Percentiles rank a stretch among this genome's conserved stretches.
Conservation (phyloP, 2,329 filamentous ascomycete species). For the Fusarium sp. region DNA sequence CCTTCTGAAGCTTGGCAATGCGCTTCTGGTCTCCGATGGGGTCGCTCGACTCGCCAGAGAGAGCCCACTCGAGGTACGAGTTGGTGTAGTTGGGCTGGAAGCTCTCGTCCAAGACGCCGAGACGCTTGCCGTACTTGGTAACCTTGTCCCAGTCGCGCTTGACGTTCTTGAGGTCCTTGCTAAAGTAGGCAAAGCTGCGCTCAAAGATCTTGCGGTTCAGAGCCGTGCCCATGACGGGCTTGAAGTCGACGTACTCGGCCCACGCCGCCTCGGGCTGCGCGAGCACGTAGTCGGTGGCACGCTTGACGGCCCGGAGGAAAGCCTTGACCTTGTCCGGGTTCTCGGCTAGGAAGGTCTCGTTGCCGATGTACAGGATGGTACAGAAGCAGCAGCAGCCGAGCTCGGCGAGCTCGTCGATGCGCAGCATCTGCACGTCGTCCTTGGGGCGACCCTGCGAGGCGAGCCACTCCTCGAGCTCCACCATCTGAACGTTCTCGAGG, state of each 20-base stretch:
- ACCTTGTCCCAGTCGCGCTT: slow-evolving; percentile 81
- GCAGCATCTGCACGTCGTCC: slow-evolving; percentile 81
- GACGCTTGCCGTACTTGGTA: slow-evolving; percentile 79
- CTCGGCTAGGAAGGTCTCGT: slow-evolving; percentile 75
- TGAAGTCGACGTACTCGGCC: slow-evolving; percentile 77
- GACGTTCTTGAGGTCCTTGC: slow-evolving; percentile 80
- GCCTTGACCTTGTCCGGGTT: slow-evolving; percentile 74
- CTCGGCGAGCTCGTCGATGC: slow-evolving; percentile 83
- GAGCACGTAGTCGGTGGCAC: slow-evolving; percentile 79
- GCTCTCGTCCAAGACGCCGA: slow-evolving; percentile 71
- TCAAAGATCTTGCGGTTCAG: slow-evolving; percentile 85
- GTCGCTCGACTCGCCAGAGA: slow-evolving; percentile 74
- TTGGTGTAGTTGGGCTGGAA: slow-evolving; percentile 84
- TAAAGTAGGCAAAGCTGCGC: slow-evolving; percentile 82
- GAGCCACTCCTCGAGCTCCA: slow-evolving; percentile 83
- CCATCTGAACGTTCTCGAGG: slow-evolving; percentile 86
- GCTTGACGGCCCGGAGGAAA: slow-evolving; percentile 80
- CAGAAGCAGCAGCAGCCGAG: slow-evolving; percentile 89
- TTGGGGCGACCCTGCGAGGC: slow-evolving; percentile 70
- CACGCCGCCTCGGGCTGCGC: slow-evolving; percentile 72
- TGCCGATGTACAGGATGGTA: slow-evolving; percentile 83
- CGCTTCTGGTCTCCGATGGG: slow-evolving; percentile 80
- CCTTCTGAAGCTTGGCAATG: slow-evolving; percentile 76
- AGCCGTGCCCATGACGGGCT: slow-evolving; percentile 74
- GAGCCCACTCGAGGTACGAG: slow-evolving; percentile 73